A percentile compares a stretch with the other conserved stretches of the same genome.
Conservation (phyloP, 345 rosid genomes). For the Euphorbia pulcherrima region DNA sequence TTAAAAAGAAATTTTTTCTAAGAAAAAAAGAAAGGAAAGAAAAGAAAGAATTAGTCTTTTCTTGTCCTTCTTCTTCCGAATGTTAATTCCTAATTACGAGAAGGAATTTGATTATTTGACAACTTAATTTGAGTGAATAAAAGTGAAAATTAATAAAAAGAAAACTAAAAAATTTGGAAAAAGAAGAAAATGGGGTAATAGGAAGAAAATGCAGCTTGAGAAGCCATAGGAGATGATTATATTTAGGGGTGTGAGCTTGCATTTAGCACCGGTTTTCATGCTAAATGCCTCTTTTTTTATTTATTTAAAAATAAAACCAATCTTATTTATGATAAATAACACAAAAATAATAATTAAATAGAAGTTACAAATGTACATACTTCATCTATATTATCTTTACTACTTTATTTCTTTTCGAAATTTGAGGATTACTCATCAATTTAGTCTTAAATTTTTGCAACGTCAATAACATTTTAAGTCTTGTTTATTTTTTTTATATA, state of each 20-base stretch:
- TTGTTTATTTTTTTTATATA: no score
- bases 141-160: not conserved
- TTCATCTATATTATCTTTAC: not conserved
- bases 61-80: not conserved
- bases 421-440: no score
- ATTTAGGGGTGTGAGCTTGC: slow-evolving; percentile 35
- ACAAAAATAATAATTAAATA: no score
- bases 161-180: not conserved
- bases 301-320: no score
- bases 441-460: no score
- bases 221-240: not conserved
- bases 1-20: no score
- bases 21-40: slow-evolving; percentile 13
- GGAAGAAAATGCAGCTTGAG: not conserved
- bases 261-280: slow-evolving; percentile 40
- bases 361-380: no score
- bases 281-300: slow-evolving; percentile 15
- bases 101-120: not conserved
- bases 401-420: no score
- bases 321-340: no score
- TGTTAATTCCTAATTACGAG: not conserved
- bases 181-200: not conserved
- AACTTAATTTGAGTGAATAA: no score
- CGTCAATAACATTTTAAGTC: no score
- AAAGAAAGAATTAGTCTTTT: not conserved